phyloP scores from a whole-genome alignment of 2,329 filamentous ascomycete genomes.

The Arthroderma sp. region DNA sequence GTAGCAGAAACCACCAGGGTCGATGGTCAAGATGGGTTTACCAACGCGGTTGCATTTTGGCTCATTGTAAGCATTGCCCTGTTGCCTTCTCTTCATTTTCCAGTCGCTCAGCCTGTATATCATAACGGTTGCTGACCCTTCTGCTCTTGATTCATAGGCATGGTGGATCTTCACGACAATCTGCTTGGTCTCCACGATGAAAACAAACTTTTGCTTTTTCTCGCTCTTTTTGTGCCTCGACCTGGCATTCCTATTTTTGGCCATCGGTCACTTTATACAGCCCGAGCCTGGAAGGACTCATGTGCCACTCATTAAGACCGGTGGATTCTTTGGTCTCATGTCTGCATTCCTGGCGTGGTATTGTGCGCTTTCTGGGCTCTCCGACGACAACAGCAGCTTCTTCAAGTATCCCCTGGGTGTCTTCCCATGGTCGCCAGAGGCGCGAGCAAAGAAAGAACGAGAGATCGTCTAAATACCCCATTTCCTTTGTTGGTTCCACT shows the following conservation, averaged over 20 bases:
- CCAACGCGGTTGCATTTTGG: conserved; percentile 59
- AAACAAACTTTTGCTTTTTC: conserved; percentile 68
- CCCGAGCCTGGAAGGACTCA: conserved; percentile 29
- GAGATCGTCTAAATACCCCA: conserved; percentile 20
- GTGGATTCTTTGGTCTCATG: conserved; percentile 67
- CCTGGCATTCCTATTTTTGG: conserved; percentile 60
- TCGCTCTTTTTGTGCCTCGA: conserved; percentile 64
- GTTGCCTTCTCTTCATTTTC: not conserved
- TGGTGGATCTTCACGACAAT: conserved; percentile 81
- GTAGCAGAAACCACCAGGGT: conserved; percentile 29
- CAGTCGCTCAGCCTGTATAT: not conserved
- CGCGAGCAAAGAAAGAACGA: conserved; percentile 41
- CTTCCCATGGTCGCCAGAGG: conserved; percentile 80
- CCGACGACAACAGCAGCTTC: conserved; percentile 62
- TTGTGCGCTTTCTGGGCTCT: conserved; percentile 69
- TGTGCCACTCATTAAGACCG: conserved; percentile 49
- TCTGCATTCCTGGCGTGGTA: conserved; percentile 79
- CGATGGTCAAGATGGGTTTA: conserved; percentile 28
- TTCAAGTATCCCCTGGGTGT: conserved; percentile 85
- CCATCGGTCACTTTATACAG: conserved; percentile 48
- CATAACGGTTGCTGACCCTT: not conserved
- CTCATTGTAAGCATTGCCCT: conserved; percentile 38
- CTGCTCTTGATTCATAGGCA: conserved; percentile 28
- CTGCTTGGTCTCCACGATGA: conserved; percentile 58
- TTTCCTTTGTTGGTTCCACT: not conserved